Evolutionary conservation across 306 rosid genomes (phyloP), one percentile per base, ranked within the genome.

Genomic region (Pterocarpus macrocarpus): DNA sequence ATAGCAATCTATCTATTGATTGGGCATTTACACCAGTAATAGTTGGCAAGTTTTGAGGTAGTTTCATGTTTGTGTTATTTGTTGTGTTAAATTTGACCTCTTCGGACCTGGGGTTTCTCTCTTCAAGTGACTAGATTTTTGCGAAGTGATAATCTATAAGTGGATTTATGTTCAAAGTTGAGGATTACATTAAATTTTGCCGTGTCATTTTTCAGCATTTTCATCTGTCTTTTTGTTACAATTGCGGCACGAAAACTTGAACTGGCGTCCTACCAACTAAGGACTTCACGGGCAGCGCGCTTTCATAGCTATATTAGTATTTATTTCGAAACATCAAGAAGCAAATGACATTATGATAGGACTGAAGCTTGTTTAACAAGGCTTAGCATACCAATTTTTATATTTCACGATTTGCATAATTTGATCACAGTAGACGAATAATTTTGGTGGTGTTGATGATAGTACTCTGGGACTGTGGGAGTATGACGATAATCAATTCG

Each of bases 1-100:
- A 41, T 71, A 50, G 45, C 57, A 36, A 76, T 77, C 49, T 61
- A 43, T 73, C 28, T 73, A 4, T 69, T 22, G 35, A 55, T 56
- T 55, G 17, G 69, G 8, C 38, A 9, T 41, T 41, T 72, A 36
- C 68, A 7, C 63, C 52, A 7, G 15, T 35, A 5, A 53, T 41
- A 39, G 66, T 69, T 34, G 8, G 30, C 70, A 71, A 78, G 86
- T 84, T 84, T 84, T 84, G 88, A 71, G 41, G 57, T 87, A 77
- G 66, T 73, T 68, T 69, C 10, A 15, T 73, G 56, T 47, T 64
- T 59, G 69, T 36, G 8, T 22, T 74, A 17, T 71, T 78, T 32
- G 35, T 8, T 67, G 32, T 73, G 52, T 52, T 75, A 11, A 69
- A 53, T 32, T 69, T 81, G 2, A 10, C 9, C 34, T 68, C 6